Percentiles rank a stretch among this genome's conserved stretches.
Conservation (phyloP, 176 grass and related monocot species). For the Olyra latifolia region DNA sequence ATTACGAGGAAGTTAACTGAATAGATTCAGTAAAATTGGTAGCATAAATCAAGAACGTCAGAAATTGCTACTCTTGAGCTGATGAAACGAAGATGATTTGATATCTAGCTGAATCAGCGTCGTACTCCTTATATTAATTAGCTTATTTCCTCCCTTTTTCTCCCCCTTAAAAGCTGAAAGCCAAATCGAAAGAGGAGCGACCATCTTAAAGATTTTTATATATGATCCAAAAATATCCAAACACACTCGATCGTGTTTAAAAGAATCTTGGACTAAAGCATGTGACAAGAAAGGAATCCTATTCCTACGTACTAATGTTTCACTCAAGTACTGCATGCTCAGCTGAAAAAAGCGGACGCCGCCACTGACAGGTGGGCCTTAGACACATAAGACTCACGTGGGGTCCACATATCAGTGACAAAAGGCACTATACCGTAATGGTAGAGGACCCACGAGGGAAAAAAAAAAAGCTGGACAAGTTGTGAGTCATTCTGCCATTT, state of each 20-base stretch:
- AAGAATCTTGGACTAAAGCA: neutral
- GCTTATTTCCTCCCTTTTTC: neutral
- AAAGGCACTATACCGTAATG: too few relatives aligned
- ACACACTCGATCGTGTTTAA: neutral
- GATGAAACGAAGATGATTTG: neutral
- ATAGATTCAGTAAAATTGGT: neutral
- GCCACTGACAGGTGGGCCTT: too few relatives aligned
- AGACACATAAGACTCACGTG: too few relatives aligned
- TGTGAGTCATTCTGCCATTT: neutral
- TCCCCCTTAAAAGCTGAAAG: neutral
- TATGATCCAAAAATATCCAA: conserved; percentile 20
- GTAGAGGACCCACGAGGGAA: too few relatives aligned
- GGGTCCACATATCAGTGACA: too few relatives aligned
- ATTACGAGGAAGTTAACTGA: neutral
- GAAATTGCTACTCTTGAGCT: neutral
- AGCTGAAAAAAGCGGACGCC: too few relatives aligned
- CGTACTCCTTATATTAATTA: too few relatives aligned
- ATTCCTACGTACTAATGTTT: neutral
- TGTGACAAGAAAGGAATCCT: conserved; percentile 18
- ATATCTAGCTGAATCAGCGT: neutral
- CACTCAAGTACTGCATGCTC: neutral
- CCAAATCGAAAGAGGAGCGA: conserved; percentile 1
- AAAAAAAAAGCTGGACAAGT: neutral
- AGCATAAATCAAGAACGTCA: neutral
- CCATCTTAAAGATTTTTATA: neutral